Evolutionary conservation across 768 basidiomycete genomes (phyloP).

Genomic region (Rubroboletus pulcherrimus): DNA sequence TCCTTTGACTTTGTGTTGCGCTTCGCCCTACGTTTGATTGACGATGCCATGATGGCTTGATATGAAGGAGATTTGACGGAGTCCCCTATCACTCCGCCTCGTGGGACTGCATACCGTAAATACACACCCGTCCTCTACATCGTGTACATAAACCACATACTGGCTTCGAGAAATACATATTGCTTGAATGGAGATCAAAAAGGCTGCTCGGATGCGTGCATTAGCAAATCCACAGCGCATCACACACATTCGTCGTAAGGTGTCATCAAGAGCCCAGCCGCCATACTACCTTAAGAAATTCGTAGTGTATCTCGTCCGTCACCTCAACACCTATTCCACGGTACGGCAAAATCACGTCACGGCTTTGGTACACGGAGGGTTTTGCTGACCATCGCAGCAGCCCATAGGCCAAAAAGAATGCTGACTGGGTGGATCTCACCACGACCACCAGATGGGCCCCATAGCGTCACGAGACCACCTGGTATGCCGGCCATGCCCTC

Average conservation of each 20-base stretch:
- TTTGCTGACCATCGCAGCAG: slow-evolving; percentile 97
- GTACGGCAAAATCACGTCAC: slow-evolving; percentile 32
- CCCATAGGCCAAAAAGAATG: slow-evolving; percentile 81
- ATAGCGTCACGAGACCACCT: slow-evolving; percentile 66
- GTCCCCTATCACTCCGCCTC: background rate
- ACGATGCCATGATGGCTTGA: slow-evolving; percentile 3
- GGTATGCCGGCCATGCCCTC: slow-evolving; percentile 74
- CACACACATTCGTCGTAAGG: slow-evolving; percentile 16
- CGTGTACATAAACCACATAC: background rate
- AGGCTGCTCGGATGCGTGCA: background rate
- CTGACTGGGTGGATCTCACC: slow-evolving; percentile 84
- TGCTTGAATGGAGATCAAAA: background rate
- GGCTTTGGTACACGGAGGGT: slow-evolving; percentile 84
- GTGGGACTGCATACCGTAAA: no score
- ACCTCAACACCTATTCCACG: background rate
- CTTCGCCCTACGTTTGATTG: background rate
- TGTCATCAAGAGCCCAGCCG: slow-evolving; percentile 2
- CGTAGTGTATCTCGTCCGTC: slow-evolving; percentile 4
- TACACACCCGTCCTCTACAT: no score
- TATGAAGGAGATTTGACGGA: no score
- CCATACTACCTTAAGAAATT: background rate
- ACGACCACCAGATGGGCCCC: slow-evolving; percentile 66
- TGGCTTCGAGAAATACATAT: background rate
- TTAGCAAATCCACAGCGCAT: slow-evolving; percentile 4
- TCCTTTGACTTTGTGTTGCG: background rate